phyloP scores from a whole-genome alignment of 2,329 filamentous ascomycete species.

The Trichoderma semiorbis region DNA sequence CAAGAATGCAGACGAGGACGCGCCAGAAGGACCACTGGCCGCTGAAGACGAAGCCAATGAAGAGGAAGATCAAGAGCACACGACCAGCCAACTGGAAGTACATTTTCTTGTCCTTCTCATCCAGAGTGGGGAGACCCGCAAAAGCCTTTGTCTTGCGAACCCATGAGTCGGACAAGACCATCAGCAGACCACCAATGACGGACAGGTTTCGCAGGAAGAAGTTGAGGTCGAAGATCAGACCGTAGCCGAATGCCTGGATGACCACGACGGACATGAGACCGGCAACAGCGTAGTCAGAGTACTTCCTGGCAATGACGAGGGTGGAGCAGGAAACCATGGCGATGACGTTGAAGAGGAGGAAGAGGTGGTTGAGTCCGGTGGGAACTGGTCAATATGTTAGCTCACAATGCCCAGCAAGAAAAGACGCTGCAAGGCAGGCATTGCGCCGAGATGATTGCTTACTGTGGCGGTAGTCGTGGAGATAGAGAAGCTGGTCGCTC shows the following conservation, averaged over 20 bases:
- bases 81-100: conserved; percentile 98
- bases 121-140: conserved; percentile 85
- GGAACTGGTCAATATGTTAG: conserved; percentile 61
- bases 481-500: conserved; percentile 88
- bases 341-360: conserved; percentile 86
- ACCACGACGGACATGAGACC: conserved; percentile 90
- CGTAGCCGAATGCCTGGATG: conserved; percentile 92
- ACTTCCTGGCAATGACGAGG: conserved; percentile 86
- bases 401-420: conserved; percentile 20
- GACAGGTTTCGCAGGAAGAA: conserved; percentile 99
- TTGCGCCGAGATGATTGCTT: conserved; percentile 40
- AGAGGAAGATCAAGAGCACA: conserved; percentile 94
- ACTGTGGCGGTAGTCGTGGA: conserved; percentile 92
- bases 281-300: conserved; percentile 87
- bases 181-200: conserved; percentile 92
- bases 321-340: conserved; percentile 79
- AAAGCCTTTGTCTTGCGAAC: conserved; percentile 97
- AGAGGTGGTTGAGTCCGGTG: conserved; percentile 81
- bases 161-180: conserved; percentile 98
- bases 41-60: conserved; percentile 93
- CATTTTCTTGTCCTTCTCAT: conserved; percentile 99
- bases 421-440: neutral
- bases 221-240: conserved; percentile 97
- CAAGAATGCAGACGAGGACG: conserved; percentile 77
- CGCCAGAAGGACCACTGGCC: conserved; percentile 90